These are phyloP conservation scores for Cymbopogon flexuosus DNA, from an alignment of 202 grass and related monocot species.

Conservation along the genomic window DNA sequence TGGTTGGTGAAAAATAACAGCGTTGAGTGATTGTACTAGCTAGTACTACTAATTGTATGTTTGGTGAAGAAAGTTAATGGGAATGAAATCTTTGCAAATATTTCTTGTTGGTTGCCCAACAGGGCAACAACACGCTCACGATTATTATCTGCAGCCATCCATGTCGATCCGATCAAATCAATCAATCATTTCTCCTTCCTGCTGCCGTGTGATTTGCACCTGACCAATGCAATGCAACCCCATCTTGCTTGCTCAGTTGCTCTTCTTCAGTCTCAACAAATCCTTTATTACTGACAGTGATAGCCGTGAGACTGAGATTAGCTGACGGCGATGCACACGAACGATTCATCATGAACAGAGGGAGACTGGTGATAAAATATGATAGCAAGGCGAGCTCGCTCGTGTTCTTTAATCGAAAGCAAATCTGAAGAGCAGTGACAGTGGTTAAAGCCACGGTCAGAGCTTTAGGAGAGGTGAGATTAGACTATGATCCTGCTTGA, in stretches of 20 bases:
- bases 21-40: constrained; percentile 40
- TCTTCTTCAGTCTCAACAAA: constrained; percentile 26
- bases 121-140: neutral
- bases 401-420: constrained; percentile 35
- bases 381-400: neutral
- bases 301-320: constrained; percentile 2
- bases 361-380: constrained; percentile 7
- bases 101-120: neutral
- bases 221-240: neutral
- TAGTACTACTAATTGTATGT: constrained; percentile 28
- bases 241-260: neutral
- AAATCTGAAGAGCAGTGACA: constrained; percentile 29
- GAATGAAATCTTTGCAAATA: constrained; percentile 22
- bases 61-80: constrained; percentile 36
- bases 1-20: constrained; percentile 49
- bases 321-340: neutral
- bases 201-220: neutral
- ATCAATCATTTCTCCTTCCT: neutral
- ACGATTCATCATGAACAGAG: neutral
- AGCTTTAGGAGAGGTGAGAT: constrained; percentile 32
- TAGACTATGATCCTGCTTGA: constrained; percentile 29
- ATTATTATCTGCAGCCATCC: neutral
- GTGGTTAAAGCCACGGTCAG: constrained; percentile 33
- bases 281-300: constrained; percentile 28
- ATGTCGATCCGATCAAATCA: neutral